Evolutionary conservation across 352 stramenopile genomes (phyloP).

Genomic region (Phytophthora tentaculata): DNA sequence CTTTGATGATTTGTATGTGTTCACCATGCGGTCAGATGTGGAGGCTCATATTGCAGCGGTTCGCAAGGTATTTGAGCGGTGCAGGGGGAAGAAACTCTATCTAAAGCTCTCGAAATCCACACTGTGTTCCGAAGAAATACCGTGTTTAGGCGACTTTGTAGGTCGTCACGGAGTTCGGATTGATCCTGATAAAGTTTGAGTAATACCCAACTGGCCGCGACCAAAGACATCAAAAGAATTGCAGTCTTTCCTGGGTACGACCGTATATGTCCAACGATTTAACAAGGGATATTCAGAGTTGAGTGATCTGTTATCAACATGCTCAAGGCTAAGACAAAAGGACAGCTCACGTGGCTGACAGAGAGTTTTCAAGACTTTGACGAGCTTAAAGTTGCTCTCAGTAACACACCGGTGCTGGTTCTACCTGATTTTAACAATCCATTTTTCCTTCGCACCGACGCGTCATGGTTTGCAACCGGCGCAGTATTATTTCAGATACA

Average conservation of each 20-base stretch:
- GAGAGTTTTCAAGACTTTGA: not conserved
- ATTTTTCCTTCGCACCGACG: not conserved
- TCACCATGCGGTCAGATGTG: not conserved
- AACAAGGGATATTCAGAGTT: not conserved
- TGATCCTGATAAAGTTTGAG: not conserved
- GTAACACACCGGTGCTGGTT: not conserved
- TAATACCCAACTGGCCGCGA: not conserved
- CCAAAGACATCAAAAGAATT: not conserved
- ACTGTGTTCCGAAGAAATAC: not conserved
- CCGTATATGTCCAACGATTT: not conserved
- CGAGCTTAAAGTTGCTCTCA: not conserved
- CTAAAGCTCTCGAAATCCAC: constrained; percentile 3
- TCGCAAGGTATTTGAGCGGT: not conserved
- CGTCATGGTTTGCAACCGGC: not conserved
- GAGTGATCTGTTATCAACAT: not conserved
- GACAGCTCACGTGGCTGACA: not conserved
- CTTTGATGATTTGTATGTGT: not conserved
- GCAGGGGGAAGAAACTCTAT: not conserved
- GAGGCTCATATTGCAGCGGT: not conserved
- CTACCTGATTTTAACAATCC: not conserved
- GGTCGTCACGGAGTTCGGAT: not conserved
- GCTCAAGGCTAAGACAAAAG: not conserved
- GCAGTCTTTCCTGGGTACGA: not conserved
- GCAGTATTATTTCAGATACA: constrained; percentile 3
- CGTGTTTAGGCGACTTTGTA: constrained; percentile 6